Evolutionary conservation across 2,329 filamentous ascomycete genomes (phyloP).

Genomic region (Fusarium buxicola): DNA sequence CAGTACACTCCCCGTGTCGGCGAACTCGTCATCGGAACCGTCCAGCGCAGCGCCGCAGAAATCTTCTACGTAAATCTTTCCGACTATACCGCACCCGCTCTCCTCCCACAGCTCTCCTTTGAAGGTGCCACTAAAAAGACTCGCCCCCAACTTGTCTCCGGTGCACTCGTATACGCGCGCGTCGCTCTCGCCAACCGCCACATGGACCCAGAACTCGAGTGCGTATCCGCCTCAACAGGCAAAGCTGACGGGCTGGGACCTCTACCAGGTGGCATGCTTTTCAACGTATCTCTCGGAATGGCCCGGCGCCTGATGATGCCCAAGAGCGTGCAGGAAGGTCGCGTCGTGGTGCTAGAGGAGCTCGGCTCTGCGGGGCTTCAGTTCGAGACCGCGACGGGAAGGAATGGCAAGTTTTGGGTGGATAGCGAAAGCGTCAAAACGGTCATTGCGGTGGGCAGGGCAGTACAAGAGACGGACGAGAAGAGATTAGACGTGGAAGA

Average conservation of each 20-base stretch:
- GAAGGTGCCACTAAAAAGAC: slow-evolving; percentile 94
- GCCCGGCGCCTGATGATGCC: slow-evolving; percentile 81
- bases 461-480: slow-evolving; percentile 82
- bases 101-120: slow-evolving; percentile 90
- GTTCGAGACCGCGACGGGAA: slow-evolving; percentile 93
- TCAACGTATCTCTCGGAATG: slow-evolving; percentile 81
- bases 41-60: slow-evolving; percentile 80
- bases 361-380: slow-evolving; percentile 80
- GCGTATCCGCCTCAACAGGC: slow-evolving; percentile 85
- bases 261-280: slow-evolving; percentile 87
- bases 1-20: slow-evolving; percentile 83
- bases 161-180: slow-evolving; percentile 89
- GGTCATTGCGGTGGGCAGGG: slow-evolving; percentile 81
- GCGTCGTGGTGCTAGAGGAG: slow-evolving; percentile 81
- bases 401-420: slow-evolving; percentile 94
- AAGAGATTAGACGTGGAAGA: slow-evolving; percentile 70
- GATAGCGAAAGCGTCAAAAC: slow-evolving; percentile 79
- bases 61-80: slow-evolving; percentile 84
- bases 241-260: slow-evolving; percentile 90
- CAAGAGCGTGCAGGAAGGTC: slow-evolving; percentile 69
- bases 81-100: slow-evolving; percentile 70
- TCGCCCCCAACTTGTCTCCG: slow-evolving; percentile 78
- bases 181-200: slow-evolving; percentile 81
- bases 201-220: slow-evolving; percentile 91
- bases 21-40: slow-evolving; percentile 89